phyloP scores from a whole-genome alignment of 495 filamentous ascomycete genomes.

The Copromyces sp. region DNA sequence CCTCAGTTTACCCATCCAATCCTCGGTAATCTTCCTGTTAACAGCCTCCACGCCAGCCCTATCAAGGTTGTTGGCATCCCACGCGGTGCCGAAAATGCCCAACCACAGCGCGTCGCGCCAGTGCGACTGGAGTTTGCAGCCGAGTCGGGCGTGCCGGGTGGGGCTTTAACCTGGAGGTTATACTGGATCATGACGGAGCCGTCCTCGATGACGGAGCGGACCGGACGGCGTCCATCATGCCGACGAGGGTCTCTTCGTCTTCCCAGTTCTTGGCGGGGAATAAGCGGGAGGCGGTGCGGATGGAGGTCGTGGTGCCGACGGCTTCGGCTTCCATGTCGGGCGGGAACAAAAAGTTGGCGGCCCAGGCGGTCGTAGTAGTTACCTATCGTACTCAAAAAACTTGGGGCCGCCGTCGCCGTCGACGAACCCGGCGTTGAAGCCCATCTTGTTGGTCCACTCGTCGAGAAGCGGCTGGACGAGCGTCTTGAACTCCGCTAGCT shows the following conservation, averaged over 20 bases:
- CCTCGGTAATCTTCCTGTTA: conserved; percentile 20
- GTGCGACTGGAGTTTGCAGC: too few relatives aligned
- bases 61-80: conserved; percentile 1
- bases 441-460: conserved; percentile 24
- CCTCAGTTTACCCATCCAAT: conserved; percentile 11
- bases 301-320: conserved; percentile 13
- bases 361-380: conserved; percentile 14
- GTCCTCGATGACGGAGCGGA: conserved; percentile 12
- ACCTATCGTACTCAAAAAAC: conserved; percentile 14
- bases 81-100: conserved; percentile 6
- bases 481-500: conserved; percentile 11
- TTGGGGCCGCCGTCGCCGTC: conserved; percentile 5
- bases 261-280: conserved; percentile 22
- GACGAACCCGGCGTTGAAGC: conserved; percentile 20
- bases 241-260: conserved; percentile 18
- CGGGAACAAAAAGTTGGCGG: too few relatives aligned
- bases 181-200: conserved; percentile 15
- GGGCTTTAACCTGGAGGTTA: conserved; percentile 9
- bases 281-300: conserved; percentile 31
- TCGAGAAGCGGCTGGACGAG: conserved; percentile 29
- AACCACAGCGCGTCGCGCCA: conserved; percentile 16
- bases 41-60: not conserved
- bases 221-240: conserved; percentile 13
- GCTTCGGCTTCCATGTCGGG: too few relatives aligned
- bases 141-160: conserved; percentile 5